Evolutionary conservation across 768 basidiomycete genomes (phyloP), one percentile per base, ranked within the genome.

Genomic region (Neoboletus subvelutipes): DNA sequence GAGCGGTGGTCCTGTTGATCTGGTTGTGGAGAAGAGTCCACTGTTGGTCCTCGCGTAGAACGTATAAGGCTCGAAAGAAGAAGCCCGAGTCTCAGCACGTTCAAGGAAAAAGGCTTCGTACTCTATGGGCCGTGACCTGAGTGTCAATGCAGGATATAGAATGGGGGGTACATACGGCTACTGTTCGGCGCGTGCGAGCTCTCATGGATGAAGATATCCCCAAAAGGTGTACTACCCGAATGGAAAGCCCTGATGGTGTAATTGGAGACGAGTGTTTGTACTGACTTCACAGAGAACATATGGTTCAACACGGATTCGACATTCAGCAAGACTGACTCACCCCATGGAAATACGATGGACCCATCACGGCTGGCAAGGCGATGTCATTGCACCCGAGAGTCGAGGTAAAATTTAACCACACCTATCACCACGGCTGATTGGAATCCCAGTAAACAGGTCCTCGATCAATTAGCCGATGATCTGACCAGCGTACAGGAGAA

Each of bases 31-130:
- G 20, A 61, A 33, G 37, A 61, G 50, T 5, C 24, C 31, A 24
- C 26, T 57, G 47, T 57, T 57, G 46, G 56, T 63, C 53, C 59
- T 55, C 11, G 52, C 59, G 15, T 54, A 62, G 13, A 57, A 5
- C 1, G 62, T 55, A 17, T 50, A 57, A 11, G 62, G 56, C 37
- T 50, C 42, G 33, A 51, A 51, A 40, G 43, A 47, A 33, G 50
- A 10, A 10, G 46, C 59, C 4, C 50, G 52, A 12, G 17, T 31
- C 31, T 60, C 61, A 12, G 50, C 59, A 20, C 59, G 59, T 36
- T 50, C 62, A 1, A 63, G 52, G 54, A 61, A 57, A 17, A 61
- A 61, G 2, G 53, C 47, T 1, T 58, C 26, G 4, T 57, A 61
- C 28, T 50, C 53, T 54, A 37, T 33, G 31, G 12, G 10, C n/a